Conservation (phyloP, 352 stramenopile genomes). For the Aphanomyces invadans region DNA sequence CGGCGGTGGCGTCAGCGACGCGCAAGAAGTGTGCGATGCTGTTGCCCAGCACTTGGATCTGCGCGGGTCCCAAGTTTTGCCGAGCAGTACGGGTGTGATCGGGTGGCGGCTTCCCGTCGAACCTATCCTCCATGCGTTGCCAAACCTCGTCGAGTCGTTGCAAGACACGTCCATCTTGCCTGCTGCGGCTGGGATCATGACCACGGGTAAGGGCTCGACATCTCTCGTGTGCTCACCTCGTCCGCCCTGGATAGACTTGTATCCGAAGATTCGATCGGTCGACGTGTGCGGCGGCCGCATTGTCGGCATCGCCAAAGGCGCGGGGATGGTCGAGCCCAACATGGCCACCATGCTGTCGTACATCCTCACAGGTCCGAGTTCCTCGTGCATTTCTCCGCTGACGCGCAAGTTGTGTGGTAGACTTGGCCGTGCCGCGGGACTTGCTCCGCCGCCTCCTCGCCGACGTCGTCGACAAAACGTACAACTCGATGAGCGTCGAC, state of each 20-base stretch:
- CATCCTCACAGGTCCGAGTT: conserved; percentile 66
- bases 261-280: conserved; percentile 84
- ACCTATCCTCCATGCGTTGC: conserved; percentile 72
- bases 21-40: conserved; percentile 89
- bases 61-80: conserved; percentile 82
- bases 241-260: conserved; percentile 45
- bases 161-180: conserved; percentile 91
- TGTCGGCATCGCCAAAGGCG: conserved; percentile 97
- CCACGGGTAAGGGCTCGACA: conserved; percentile 58
- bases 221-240: neutral
- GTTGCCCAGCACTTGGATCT: conserved; percentile 87
- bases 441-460: conserved; percentile 67
- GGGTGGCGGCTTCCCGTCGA: conserved; percentile 96
- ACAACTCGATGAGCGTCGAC: conserved; percentile 95
- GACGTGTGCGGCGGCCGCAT: conserved; percentile 85
- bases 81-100: conserved; percentile 96
- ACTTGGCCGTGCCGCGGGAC: conserved; percentile 73
- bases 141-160: conserved; percentile 75
- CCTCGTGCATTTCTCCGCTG: neutral
- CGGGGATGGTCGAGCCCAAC: conserved; percentile 98
- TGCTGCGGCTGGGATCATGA: conserved; percentile 96
- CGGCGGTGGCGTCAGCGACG: conserved; percentile 86
- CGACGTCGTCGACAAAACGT: conserved; percentile 80
- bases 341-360: conserved; percentile 93
- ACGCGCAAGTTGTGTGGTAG: too few species aligned